phyloP scores from a whole-genome alignment of 1,284 basidiomycete species.

The Inonotus obliquus region DNA sequence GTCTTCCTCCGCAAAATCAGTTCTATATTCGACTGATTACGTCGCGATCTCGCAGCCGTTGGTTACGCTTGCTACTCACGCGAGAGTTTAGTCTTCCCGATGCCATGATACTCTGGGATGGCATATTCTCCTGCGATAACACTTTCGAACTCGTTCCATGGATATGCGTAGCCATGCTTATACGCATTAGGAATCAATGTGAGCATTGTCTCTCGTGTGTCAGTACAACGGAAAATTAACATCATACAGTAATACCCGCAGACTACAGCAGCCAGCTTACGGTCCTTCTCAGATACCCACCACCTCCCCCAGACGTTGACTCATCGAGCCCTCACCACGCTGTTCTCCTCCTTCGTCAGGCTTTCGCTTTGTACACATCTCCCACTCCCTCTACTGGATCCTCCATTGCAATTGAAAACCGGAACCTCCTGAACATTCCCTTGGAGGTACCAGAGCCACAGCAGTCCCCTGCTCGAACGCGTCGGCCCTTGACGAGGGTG shows the following conservation, averaged over 20 bases:
- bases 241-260: constrained; percentile 64
- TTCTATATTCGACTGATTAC: constrained; percentile 11
- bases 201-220: constrained; percentile 28
- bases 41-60: constrained; percentile 53
- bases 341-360: constrained; percentile 75
- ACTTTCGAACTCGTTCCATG: constrained; percentile 71
- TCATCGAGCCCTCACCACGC: constrained; percentile 46
- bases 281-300: constrained; percentile 78
- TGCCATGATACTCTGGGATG: constrained; percentile 86
- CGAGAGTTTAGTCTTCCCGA: constrained; percentile 77
- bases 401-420: constrained; percentile 75
- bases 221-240: constrained; percentile 18
- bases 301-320: constrained; percentile 34
- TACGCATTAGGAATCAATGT: constrained; percentile 86
- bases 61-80: constrained; percentile 87
- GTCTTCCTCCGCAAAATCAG: constrained; percentile 26
- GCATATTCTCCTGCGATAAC: constrained; percentile 80
- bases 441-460: constrained; percentile 56
- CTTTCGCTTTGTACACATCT: constrained; percentile 70
- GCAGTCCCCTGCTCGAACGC: constrained; percentile 36
- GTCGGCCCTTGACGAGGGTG: constrained; percentile 21
- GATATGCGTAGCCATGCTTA: constrained; percentile 88
- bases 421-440: constrained; percentile 67
- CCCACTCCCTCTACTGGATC: constrained; percentile 70
- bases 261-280: constrained; percentile 86